A percentile compares a stretch with the other conserved stretches of the same genome.
Conservation (phyloP, 129 eudicot genomes). For the Gnaphalium uliginosum region DNA sequence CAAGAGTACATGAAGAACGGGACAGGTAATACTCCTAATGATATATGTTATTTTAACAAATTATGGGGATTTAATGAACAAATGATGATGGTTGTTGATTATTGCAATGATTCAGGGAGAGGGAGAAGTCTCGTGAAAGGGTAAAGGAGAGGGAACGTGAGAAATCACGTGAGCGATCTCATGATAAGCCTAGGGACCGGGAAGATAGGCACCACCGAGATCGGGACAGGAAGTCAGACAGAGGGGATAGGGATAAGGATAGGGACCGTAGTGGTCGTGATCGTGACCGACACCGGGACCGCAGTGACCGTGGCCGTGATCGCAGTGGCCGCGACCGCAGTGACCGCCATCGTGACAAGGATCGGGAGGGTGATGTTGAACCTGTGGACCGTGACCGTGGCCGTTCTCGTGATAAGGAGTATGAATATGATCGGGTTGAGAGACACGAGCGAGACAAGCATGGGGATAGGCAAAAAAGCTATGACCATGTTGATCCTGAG, state of each 20-base stretch:
- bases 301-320: slow-evolving; percentile 50
- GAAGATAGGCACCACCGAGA: slow-evolving; percentile 87
- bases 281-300: slow-evolving; percentile 38
- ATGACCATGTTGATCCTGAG: slow-evolving; percentile 56
- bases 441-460: slow-evolving; percentile 47
- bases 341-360: slow-evolving; percentile 53
- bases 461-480: slow-evolving; percentile 38
- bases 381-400: slow-evolving; percentile 48
- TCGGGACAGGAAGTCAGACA: slow-evolving; percentile 72
- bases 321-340: slow-evolving; percentile 35
- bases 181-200: slow-evolving; percentile 72
- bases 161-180: slow-evolving; percentile 77
- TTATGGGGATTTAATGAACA: not conserved
- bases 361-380: slow-evolving; percentile 51
- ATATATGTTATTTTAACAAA: not conserved
- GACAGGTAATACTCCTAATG: slow-evolving; percentile 44
- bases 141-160: slow-evolving; percentile 68
- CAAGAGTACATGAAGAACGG: slow-evolving; percentile 76
- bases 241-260: slow-evolving; percentile 51
- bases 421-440: slow-evolving; percentile 50
- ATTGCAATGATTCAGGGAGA: slow-evolving; percentile 42
- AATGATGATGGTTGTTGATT: not conserved
- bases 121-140: slow-evolving; percentile 93
- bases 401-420: slow-evolving; percentile 39
- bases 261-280: slow-evolving; percentile 56